Percentiles rank a stretch among this genome's conserved stretches.
phyloP scores from a whole-genome alignment of 805 yeast genomes.

The Starmerella apis region DNA sequence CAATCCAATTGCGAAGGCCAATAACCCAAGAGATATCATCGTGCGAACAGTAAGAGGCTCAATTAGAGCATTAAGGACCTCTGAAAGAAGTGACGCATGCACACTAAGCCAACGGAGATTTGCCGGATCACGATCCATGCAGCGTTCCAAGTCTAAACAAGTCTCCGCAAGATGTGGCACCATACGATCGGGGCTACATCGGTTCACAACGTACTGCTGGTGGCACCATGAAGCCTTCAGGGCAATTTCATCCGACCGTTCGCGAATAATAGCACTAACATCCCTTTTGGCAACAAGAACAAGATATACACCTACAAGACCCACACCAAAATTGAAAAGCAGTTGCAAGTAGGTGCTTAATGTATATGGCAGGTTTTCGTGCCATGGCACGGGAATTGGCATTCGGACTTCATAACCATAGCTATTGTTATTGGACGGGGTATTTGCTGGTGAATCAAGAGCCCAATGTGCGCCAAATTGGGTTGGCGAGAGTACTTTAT shows the following conservation, averaged over 20 bases:
- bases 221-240: slow-evolving; percentile 58
- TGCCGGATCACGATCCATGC: slow-evolving; percentile 70
- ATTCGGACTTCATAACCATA: slow-evolving; percentile 15
- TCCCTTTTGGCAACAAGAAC: slow-evolving; percentile 49
- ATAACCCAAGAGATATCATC: neutral
- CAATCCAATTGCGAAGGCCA: slow-evolving; percentile 1
- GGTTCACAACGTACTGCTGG: slow-evolving; percentile 54
- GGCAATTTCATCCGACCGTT: slow-evolving; percentile 44
- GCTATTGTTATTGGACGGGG: neutral
- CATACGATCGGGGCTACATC: slow-evolving; percentile 47
- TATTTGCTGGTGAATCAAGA: slow-evolving; percentile 1
- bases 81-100: slow-evolving; percentile 71
- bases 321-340: slow-evolving; percentile 43
- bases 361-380: slow-evolving; percentile 40
- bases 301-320: slow-evolving; percentile 38
- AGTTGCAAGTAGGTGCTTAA: slow-evolving; percentile 57
- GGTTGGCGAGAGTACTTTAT: slow-evolving; percentile 21
- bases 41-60: slow-evolving; percentile 44
- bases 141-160: slow-evolving; percentile 63
- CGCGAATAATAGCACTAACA: slow-evolving; percentile 53
- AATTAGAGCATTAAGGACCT: slow-evolving; percentile 61
- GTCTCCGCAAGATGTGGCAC: slow-evolving; percentile 59
- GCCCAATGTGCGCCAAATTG: slow-evolving; percentile 24
- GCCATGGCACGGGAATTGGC: slow-evolving; percentile 30
- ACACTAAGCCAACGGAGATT: slow-evolving; percentile 50